phyloP scores from a whole-genome alignment of 345 rosid species.

The Gossypium stocksii region DNA sequence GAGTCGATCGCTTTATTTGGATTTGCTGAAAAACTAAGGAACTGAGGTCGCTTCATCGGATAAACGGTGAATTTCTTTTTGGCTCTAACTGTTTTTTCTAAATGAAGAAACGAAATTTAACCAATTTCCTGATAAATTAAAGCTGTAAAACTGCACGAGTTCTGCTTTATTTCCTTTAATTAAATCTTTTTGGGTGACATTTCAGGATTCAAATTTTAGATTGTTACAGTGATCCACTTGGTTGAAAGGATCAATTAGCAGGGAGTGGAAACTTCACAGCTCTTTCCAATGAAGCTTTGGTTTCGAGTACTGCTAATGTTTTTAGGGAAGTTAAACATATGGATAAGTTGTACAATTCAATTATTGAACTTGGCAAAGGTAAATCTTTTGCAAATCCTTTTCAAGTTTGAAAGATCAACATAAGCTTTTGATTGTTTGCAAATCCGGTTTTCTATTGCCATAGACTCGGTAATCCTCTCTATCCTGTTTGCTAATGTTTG shows the following conservation, averaged over 20 bases:
- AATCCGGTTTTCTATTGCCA: slow-evolving; percentile 60
- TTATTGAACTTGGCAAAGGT: slow-evolving; percentile 76
- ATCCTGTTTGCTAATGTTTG: neutral
- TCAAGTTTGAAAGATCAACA: neutral
- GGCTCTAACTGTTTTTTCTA: too few relatives aligned
- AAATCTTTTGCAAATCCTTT: neutral
- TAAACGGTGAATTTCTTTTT: too few relatives aligned
- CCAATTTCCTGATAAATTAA: neutral
- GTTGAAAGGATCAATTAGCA: slow-evolving; percentile 55
- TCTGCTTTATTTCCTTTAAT: neutral
- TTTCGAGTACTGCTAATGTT: slow-evolving; percentile 26
- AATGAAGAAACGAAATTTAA: neutral
- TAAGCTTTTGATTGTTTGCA: slow-evolving; percentile 7
- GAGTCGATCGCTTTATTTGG: too few relatives aligned
- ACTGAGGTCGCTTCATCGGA: too few relatives aligned
- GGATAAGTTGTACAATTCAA: slow-evolving; percentile 46
- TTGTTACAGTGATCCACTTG: slow-evolving; percentile 80
- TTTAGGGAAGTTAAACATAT: slow-evolving; percentile 57
- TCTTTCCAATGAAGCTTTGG: slow-evolving; percentile 28
- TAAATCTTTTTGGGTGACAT: neutral
- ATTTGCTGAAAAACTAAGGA: too few relatives aligned
- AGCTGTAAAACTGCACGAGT: neutral
- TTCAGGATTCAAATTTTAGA: slow-evolving; percentile 77
- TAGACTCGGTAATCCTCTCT: slow-evolving; percentile 61
- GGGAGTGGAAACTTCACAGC: slow-evolving; percentile 20